Evolutionary conservation across 129 eudicot genomes (phyloP).

Genomic region (Chrysanthemum lavandulifolium): DNA sequence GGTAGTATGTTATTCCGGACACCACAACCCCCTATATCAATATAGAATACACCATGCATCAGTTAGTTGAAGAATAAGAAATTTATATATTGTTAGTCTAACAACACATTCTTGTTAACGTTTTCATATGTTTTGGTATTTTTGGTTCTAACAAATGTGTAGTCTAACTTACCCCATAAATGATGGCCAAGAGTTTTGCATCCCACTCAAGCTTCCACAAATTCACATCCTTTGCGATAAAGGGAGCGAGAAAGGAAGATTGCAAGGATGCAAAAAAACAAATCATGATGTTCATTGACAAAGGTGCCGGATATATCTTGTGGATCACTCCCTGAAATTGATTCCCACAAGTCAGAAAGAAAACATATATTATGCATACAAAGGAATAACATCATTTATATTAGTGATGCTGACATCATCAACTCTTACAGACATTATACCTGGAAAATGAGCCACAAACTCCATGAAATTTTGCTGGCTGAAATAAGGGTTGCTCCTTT

Average conservation of each 20-base stretch:
- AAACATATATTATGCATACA: too few relatives aligned
- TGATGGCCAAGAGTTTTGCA: constrained; percentile 21
- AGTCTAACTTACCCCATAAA: constrained; percentile 21
- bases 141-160: neutral
- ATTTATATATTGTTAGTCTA: neutral
- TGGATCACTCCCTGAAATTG: constrained; percentile 12
- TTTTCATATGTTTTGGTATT: neutral
- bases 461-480: constrained; percentile 16
- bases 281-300: constrained; percentile 28
- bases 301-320: constrained; percentile 27
- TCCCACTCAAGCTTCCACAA: constrained; percentile 36
- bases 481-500: constrained; percentile 29
- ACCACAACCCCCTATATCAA: constrained; percentile 24
- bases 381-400: neutral
- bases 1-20: constrained; percentile 22
- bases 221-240: constrained; percentile 18
- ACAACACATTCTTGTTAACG: neutral
- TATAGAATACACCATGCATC: neutral
- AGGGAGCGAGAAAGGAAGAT: constrained; percentile 26
- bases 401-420: neutral
- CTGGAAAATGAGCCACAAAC: constrained; percentile 31
- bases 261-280: constrained; percentile 34
- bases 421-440: neutral
- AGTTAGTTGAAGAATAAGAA: neutral
- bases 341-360: too few relatives aligned